Base-by-base conservation (phyloP, 129 eudicot genomes). In the sunflower (Helianthus annuus) region DNA sequence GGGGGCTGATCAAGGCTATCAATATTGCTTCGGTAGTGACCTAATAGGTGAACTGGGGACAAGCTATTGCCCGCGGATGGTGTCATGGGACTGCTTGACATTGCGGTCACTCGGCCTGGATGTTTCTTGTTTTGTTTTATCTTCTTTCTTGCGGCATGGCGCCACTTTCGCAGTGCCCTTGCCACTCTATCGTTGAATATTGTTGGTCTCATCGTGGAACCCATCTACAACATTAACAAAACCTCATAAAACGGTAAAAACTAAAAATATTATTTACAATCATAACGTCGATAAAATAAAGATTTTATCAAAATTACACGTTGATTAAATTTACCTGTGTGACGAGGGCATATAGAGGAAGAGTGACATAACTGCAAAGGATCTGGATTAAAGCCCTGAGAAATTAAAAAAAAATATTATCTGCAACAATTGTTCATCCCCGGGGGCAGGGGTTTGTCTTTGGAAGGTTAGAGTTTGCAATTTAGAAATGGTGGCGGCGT, bases 301-400 rank as follows among this genome's bases (percentile, higher is more conserved):
- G 13, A 32, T 66, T 56, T 17, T 22, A 7, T 19, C 14, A 7
- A 38, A 12, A 34, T 45, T 19, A 7, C 7, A 27, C 3, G n/a
- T n/a, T n/a, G 22, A 7, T 6, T 17, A 73, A 48, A 10, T 52
- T 58, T 69, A 88, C 97, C 85, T 85, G 95, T 22, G 97, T 83
- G 22, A 88, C 89, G 10, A 85, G 85, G 69, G 92, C 92, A 40
- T 85, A 91, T 2, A 88, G 75, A 45, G 97, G 95, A 59, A 88
- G 95, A 27, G 92, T 88, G 40, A 86, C 88, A 39, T 87, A 88
- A 71, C 97, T 88, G 85, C 89, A 85, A 11, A 91, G 65, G 38
- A 82, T 78, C 81, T 84, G 90, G 16, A 80, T 79, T 71, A 73
- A 64, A 53, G 87, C 80, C 76, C 92, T 84, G 67, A 10, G 24